phyloP scores from a whole-genome alignment of 2,329 filamentous ascomycete species.

The Beauveria sp. region DNA sequence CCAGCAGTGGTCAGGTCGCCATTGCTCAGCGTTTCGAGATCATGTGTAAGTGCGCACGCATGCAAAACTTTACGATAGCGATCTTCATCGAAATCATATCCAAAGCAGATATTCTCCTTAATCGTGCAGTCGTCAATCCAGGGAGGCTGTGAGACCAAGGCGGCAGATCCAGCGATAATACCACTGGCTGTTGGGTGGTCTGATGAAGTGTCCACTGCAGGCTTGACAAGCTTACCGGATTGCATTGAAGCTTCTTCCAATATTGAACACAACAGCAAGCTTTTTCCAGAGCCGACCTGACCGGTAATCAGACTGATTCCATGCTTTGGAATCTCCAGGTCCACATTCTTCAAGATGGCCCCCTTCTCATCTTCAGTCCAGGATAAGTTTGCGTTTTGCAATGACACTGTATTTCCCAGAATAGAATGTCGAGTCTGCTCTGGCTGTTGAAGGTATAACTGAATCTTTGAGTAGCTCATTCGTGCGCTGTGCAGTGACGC shows the following conservation, averaged over 20 bases:
- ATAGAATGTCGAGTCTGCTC: background rate
- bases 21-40: conserved; percentile 61
- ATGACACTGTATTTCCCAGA: background rate
- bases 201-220: conserved; percentile 52
- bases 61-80: conserved; percentile 60
- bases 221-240: conserved; percentile 40
- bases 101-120: conserved; percentile 64
- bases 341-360: conserved; percentile 52
- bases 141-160: conserved; percentile 64
- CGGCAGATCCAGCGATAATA: conserved; percentile 35
- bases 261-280: conserved; percentile 57
- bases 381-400: conserved; percentile 5
- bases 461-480: conserved; percentile 8
- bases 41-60: conserved; percentile 61
- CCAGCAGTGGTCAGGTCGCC: conserved; percentile 68
- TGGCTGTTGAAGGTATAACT: conserved; percentile 1
- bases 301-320: conserved; percentile 62
- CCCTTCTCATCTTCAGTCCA: conserved; percentile 28
- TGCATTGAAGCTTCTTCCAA: conserved; percentile 60
- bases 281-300: conserved; percentile 64
- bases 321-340: conserved; percentile 53
- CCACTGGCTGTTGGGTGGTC: conserved; percentile 36
- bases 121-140: conserved; percentile 73
- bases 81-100: conserved; percentile 52
- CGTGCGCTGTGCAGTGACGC: background rate